Conservation (phyloP, 1,139 yeast species). For the Suhomyces chickasaworum region DNA sequence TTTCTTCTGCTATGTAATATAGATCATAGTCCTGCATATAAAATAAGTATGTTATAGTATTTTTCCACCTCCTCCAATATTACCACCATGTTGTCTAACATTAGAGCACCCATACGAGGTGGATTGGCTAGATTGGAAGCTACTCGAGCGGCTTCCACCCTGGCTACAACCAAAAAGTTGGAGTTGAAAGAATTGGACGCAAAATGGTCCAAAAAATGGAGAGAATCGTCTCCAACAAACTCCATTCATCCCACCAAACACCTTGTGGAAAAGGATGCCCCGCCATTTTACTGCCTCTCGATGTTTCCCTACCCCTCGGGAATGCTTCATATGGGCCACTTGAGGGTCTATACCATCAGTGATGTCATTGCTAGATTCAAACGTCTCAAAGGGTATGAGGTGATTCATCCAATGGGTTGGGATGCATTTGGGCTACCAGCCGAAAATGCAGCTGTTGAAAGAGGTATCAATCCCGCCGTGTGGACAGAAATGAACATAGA, state of each 20-base stretch:
- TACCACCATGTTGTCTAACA: constrained; percentile 1
- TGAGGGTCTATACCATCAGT: constrained; percentile 87
- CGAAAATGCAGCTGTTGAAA: constrained; percentile 93
- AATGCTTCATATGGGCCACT: constrained; percentile 86
- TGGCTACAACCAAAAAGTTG: constrained; percentile 4
- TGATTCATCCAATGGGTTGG: constrained; percentile 98
- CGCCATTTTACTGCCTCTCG: constrained; percentile 66
- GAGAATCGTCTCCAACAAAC: constrained; percentile 35
- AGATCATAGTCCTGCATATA: constrained; percentile 1
- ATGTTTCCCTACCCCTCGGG: constrained; percentile 99
- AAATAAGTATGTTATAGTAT: no score
- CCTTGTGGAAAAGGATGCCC: constrained; percentile 23
- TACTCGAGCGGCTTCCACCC: not conserved
- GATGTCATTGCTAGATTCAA: constrained; percentile 82
- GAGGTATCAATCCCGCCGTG: constrained; percentile 71
- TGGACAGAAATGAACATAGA: constrained; percentile 83
- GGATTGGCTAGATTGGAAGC: not conserved
- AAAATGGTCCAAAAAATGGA: constrained; percentile 61
- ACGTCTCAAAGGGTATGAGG: constrained; percentile 72
- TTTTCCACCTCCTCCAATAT: not conserved
- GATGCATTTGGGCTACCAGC: constrained; percentile 99
- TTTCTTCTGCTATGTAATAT: not conserved
- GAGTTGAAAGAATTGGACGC: constrained; percentile 36
- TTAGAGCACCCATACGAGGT: not conserved
- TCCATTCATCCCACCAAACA: constrained; percentile 50